Evolutionary conservation across 768 basidiomycete genomes (phyloP).

Genomic region (Lactarius hengduanensis): DNA sequence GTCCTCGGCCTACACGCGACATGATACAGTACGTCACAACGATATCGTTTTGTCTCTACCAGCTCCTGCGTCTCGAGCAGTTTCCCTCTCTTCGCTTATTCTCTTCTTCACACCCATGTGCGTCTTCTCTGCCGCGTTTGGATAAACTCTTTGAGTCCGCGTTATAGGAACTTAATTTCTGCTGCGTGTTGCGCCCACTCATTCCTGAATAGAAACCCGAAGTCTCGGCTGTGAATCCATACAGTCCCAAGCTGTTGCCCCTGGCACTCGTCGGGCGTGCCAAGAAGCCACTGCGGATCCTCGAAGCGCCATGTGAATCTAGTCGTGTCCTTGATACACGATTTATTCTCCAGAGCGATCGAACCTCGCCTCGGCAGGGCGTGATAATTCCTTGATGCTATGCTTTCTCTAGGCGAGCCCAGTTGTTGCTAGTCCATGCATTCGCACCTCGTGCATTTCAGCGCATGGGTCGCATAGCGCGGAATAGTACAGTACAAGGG

Average conservation of each 20-base stretch:
- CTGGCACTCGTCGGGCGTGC: neutral
- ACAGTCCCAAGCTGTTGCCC: neutral
- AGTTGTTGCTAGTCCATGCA: neutral
- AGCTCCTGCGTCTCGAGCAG: neutral
- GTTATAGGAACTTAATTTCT: neutral
- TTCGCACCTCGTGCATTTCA: neutral
- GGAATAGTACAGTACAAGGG: too few relatives aligned
- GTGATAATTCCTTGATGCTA: neutral
- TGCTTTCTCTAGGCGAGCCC: neutral
- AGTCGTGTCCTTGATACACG: neutral
- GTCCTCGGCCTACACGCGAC: too few relatives aligned
- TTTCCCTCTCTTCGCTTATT: neutral
- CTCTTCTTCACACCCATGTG: neutral
- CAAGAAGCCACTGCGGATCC: neutral
- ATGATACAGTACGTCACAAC: neutral
- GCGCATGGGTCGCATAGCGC: too few relatives aligned
- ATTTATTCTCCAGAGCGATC: neutral
- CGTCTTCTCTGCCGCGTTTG: neutral
- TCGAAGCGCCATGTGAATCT: neutral
- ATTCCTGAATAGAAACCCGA: neutral
- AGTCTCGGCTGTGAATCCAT: neutral
- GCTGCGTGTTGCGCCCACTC: neutral
- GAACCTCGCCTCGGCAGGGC: neutral
- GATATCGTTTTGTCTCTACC: neutral
- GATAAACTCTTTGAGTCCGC: neutral